Percentiles rank a stretch among this genome's conserved stretches.
Evolutionary conservation across 2,329 filamentous ascomycete genomes (phyloP).

Genomic region (Pseudogymnoascus sp.): DNA sequence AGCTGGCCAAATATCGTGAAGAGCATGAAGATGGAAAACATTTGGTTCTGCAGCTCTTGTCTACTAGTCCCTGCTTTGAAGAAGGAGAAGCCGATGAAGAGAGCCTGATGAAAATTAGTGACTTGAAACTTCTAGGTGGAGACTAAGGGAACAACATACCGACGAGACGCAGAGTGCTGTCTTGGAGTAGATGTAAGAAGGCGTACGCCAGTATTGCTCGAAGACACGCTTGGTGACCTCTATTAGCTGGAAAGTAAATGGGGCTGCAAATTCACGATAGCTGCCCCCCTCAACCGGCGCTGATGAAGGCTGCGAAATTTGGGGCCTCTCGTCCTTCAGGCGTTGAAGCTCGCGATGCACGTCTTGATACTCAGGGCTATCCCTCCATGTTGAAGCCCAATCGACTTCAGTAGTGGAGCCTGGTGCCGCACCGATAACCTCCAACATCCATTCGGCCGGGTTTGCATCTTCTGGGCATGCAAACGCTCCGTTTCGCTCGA

Average conservation of each 20-base stretch:
- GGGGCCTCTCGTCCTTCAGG: slow-evolving; percentile 40
- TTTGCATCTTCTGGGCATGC: slow-evolving; percentile 44
- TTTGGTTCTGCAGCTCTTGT: slow-evolving; percentile 42
- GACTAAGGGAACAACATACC: slow-evolving; percentile 33
- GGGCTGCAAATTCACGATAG: slow-evolving; percentile 63
- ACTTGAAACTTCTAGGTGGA: not conserved
- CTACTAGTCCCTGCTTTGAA: slow-evolving; percentile 48
- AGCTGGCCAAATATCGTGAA: slow-evolving; percentile 52
- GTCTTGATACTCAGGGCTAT: slow-evolving; percentile 49
- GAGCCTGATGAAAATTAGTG: slow-evolving; percentile 28
- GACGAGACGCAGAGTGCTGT: slow-evolving; percentile 42
- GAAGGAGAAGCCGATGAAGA: slow-evolving; percentile 55
- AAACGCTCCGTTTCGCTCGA: slow-evolving; percentile 47
- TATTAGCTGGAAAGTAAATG: slow-evolving; percentile 53
- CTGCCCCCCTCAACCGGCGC: slow-evolving; percentile 35
- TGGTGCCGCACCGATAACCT: slow-evolving; percentile 35
- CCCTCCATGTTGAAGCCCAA: slow-evolving; percentile 64
- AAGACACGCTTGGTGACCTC: slow-evolving; percentile 57
- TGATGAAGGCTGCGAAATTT: slow-evolving; percentile 41
- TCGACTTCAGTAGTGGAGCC: slow-evolving; percentile 39
- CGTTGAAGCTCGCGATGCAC: slow-evolving; percentile 54
- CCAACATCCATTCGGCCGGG: slow-evolving; percentile 37
- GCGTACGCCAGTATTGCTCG: slow-evolving; percentile 53
- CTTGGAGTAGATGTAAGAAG: slow-evolving; percentile 41
- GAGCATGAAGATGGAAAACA: slow-evolving; percentile 56